These are phyloP conservation scores for Lactarius pseudohatsudake DNA, from an alignment of 768 basidiomycete species.

Conservation along the genomic window DNA sequence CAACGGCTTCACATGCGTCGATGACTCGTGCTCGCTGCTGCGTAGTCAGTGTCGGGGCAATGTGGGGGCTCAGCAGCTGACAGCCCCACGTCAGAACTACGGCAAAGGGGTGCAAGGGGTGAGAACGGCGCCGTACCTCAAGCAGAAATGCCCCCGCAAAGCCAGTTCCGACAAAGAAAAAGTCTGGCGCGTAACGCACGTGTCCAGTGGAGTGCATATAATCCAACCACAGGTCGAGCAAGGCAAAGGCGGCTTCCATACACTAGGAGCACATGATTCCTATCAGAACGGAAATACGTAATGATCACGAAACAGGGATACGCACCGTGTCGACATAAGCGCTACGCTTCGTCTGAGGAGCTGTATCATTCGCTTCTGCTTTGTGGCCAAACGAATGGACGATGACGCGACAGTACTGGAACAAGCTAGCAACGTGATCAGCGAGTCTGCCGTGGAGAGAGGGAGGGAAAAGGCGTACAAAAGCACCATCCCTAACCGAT, in stretches of 20 bases:
- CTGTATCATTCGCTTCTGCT: slow-evolving; percentile 7
- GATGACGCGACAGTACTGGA: slow-evolving; percentile 27
- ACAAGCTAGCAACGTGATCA: slow-evolving; percentile 16
- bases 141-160: slow-evolving; percentile 29
- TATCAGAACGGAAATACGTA: neutral
- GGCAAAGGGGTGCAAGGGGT: slow-evolving; percentile 18
- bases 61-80: slow-evolving; percentile 27
- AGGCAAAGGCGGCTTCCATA: slow-evolving; percentile 19
- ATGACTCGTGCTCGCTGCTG: slow-evolving; percentile 18
- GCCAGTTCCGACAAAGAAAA: slow-evolving; percentile 29
- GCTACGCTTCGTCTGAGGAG: slow-evolving; percentile 13
- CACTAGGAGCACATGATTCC: slow-evolving; percentile 8
- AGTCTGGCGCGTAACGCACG: slow-evolving; percentile 26
- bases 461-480: neutral
- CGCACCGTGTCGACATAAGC: slow-evolving; percentile 20
- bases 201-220: slow-evolving; percentile 21
- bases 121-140: slow-evolving; percentile 15
- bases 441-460: neutral
- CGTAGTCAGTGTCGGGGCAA: slow-evolving; percentile 10
- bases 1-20: neutral
- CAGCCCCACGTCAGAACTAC: neutral
- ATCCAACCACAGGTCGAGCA: slow-evolving; percentile 26
- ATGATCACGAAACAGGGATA: neutral
- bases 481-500: slow-evolving; percentile 25
- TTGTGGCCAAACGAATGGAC: slow-evolving; percentile 28